Conservation (phyloP, 306 rosid species). For the Cucumis hystrix region DNA sequence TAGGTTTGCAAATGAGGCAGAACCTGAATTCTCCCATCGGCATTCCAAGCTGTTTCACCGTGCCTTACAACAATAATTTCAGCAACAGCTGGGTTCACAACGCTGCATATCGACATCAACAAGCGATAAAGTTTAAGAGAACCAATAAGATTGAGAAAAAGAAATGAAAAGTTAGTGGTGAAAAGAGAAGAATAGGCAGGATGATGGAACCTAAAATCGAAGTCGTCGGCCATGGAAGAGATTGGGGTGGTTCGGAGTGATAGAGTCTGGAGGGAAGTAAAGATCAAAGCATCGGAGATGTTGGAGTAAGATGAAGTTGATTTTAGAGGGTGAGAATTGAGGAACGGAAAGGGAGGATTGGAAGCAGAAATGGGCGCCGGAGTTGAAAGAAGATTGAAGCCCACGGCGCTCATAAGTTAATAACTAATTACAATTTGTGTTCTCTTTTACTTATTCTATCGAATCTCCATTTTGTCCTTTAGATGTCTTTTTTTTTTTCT, state of each 20-base stretch:
- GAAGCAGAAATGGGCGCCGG: neutral
- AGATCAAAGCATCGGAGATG: neutral
- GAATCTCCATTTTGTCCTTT: too few species aligned
- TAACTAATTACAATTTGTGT: neutral
- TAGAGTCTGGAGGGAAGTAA: neutral
- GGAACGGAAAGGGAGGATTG: neutral
- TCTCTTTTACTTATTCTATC: neutral
- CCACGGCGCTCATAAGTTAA: neutral
- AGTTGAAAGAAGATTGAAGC: neutral
- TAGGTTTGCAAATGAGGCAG: neutral
- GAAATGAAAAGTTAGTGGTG: neutral
- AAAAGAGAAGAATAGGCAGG: neutral
- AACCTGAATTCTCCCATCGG: slow-evolving; percentile 68
- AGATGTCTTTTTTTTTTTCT: too few species aligned
- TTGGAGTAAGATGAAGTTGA: neutral
- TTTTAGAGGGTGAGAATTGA: neutral
- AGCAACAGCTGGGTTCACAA: slow-evolving; percentile 28
- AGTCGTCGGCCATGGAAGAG: slow-evolving; percentile 26
- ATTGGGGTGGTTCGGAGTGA: slow-evolving; percentile 10
- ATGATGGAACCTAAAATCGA: slow-evolving; percentile 35
- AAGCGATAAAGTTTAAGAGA: slow-evolving; percentile 12
- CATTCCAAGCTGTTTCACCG: slow-evolving; percentile 90
- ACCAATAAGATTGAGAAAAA: neutral
- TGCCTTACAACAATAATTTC: slow-evolving; percentile 81
- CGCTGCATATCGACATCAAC: slow-evolving; percentile 19